A percentile compares a stretch with the other conserved stretches of the same genome.
phyloP scores from a whole-genome alignment of 306 rosid species.

The Cicer pinnatifidum region DNA sequence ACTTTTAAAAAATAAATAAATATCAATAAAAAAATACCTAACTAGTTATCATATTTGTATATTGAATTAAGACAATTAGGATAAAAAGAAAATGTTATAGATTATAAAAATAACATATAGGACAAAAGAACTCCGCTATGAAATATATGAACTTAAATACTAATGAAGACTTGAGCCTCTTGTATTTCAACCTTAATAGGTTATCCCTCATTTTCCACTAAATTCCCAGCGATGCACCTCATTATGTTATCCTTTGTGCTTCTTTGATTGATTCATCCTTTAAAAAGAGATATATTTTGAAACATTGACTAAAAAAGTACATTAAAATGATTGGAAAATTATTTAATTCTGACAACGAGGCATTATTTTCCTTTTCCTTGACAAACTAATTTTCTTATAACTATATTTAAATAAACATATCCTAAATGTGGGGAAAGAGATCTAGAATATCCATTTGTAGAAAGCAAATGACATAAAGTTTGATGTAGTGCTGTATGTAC shows the following conservation, averaged over 20 bases:
- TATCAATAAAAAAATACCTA: too few relatives aligned
- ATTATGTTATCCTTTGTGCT: neutral
- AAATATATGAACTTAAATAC: too few relatives aligned
- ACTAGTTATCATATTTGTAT: too few relatives aligned
- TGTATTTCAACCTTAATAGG: neutral
- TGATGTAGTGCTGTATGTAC: conserved; percentile 38
- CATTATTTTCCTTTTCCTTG: conserved; percentile 3
- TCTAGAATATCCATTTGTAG: conserved; percentile 42
- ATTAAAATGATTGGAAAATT: conserved; percentile 35
- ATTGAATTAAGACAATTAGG: too few relatives aligned
- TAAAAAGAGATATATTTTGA: neutral
- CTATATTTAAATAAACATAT: neutral
- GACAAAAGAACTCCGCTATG: too few relatives aligned
- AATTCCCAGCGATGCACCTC: neutral
- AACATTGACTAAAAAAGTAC: neutral
- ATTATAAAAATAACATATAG: too few relatives aligned
- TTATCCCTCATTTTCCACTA: neutral
- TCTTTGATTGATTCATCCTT: neutral
- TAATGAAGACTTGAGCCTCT: too few relatives aligned
- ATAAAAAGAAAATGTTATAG: too few relatives aligned
- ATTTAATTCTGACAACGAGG: conserved; percentile 11
- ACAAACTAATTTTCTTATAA: neutral
- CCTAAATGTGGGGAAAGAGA: conserved; percentile 1
- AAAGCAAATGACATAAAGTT: neutral
- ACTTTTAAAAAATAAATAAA: too few relatives aligned